Evolutionary conservation across 345 rosid genomes (phyloP).

Genomic region (Jatropha curcas): DNA sequence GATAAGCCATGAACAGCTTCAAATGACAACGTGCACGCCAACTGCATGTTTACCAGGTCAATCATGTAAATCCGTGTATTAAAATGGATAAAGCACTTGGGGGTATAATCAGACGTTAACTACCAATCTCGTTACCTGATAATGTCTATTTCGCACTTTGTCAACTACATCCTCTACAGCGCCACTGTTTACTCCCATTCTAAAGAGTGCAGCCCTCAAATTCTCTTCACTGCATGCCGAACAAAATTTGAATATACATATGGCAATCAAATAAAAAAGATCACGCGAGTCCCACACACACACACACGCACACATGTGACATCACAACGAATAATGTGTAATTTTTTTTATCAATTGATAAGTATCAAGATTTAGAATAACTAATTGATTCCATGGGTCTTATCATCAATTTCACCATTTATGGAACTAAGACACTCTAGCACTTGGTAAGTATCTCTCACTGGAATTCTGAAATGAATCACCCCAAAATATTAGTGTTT

Average conservation of each 20-base stretch:
- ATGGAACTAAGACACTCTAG: background rate
- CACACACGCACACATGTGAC: background rate
- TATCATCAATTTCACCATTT: background rate
- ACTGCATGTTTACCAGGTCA: constrained; percentile 42
- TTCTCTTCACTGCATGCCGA: constrained; percentile 66
- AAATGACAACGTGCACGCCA: constrained; percentile 88
- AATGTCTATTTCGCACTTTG: constrained; percentile 76
- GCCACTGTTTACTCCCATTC: constrained; percentile 73
- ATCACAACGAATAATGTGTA: background rate
- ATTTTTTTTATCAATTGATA: background rate
- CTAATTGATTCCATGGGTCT: background rate
- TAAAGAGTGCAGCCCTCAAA: constrained; percentile 73
- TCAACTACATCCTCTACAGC: constrained; percentile 71
- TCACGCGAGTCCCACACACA: background rate
- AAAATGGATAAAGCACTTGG: background rate
- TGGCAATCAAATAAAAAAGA: background rate
- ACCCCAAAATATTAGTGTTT: background rate
- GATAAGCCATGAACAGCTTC: constrained; percentile 73
- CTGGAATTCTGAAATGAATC: background rate
- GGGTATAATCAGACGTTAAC: constrained; percentile 11
- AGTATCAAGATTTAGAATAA: background rate
- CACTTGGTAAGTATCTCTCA: no score
- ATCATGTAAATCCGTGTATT: background rate
- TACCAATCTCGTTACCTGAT: constrained; percentile 55
- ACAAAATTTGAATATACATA: background rate